phyloP scores from a whole-genome alignment of 352 stramenopile genomes.

The Pythium phragmitis region DNA sequence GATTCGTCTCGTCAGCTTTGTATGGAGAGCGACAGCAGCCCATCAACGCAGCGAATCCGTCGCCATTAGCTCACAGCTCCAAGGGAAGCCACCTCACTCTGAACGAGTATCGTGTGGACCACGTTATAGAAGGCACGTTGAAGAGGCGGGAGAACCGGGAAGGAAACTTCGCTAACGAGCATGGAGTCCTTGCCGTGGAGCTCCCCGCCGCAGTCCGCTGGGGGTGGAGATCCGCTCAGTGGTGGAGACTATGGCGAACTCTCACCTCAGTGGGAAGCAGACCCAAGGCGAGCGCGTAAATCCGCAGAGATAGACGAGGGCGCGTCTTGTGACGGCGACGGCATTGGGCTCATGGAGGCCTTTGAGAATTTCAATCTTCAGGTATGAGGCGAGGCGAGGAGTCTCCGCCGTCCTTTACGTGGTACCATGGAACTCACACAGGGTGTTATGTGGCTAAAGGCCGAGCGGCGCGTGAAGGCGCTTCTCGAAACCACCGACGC shows the following conservation, averaged over 20 bases:
- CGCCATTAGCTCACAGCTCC: background rate
- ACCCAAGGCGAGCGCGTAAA: background rate
- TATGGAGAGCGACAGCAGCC: background rate
- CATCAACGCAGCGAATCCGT: slow-evolving; percentile 4
- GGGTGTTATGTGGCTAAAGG: slow-evolving; percentile 22
- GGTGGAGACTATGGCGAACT: background rate
- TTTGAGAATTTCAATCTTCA: slow-evolving; percentile 58
- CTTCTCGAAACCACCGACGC: slow-evolving; percentile 37
- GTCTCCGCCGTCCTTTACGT: background rate
- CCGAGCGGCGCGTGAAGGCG: slow-evolving; percentile 38
- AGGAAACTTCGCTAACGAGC: background rate
- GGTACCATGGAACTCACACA: background rate
- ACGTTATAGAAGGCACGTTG: background rate
- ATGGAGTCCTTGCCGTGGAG: background rate
- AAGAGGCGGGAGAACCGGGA: background rate
- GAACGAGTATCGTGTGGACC: background rate
- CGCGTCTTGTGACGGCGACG: background rate
- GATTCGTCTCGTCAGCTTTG: no score
- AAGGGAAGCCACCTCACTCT: background rate
- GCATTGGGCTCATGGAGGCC: slow-evolving; percentile 35
- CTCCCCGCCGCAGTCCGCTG: background rate
- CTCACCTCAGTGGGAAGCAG: background rate
- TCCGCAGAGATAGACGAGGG: background rate
- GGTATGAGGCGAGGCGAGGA: slow-evolving; percentile 17
- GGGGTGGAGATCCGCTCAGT: background rate